Evolutionary conservation across 2,329 filamentous ascomycete species (phyloP).

Genomic region (Nemania sp.): DNA sequence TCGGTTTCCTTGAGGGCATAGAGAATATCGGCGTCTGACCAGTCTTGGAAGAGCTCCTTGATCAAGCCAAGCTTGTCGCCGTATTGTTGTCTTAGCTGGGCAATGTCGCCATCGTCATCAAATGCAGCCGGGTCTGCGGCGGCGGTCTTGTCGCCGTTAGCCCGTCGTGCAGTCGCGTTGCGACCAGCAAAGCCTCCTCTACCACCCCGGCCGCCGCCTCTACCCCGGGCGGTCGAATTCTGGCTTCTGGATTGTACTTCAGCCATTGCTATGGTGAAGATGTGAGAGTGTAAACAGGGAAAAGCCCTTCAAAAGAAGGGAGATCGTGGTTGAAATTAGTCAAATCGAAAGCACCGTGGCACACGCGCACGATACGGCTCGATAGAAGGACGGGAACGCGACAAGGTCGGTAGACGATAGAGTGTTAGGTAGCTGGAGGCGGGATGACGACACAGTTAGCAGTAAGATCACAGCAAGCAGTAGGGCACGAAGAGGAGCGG

Average conservation of each 20-base stretch:
- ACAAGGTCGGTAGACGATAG: slow-evolving; percentile 10
- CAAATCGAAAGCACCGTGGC: slow-evolving; percentile 36
- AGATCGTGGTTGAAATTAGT: slow-evolving; percentile 24
- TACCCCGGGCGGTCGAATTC: slow-evolving; percentile 75
- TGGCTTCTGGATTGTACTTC: slow-evolving; percentile 82
- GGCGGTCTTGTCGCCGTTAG: slow-evolving; percentile 74
- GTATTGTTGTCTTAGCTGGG: slow-evolving; percentile 89
- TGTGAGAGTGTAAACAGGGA: slow-evolving; percentile 36
- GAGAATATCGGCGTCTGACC: slow-evolving; percentile 93
- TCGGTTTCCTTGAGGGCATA: slow-evolving; percentile 89
- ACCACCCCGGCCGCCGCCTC: slow-evolving; percentile 86
- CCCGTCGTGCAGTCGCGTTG: slow-evolving; percentile 55
- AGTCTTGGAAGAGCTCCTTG: slow-evolving; percentile 92
- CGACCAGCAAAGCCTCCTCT: slow-evolving; percentile 72
- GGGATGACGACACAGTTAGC: no score
- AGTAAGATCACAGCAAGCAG: background rate
- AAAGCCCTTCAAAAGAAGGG: slow-evolving; percentile 39
- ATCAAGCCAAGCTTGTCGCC: slow-evolving; percentile 76
- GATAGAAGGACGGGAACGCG: slow-evolving; percentile 5
- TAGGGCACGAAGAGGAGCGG: background rate
- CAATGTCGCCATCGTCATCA: slow-evolving; percentile 86
- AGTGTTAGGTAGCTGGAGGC: no score
- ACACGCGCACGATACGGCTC: slow-evolving; percentile 15
- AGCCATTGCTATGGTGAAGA: slow-evolving; percentile 72
- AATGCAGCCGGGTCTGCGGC: slow-evolving; percentile 60